Base-by-base conservation (phyloP, 2,329 filamentous ascomycete genomes). In the Arthrinium phaeospermum region DNA sequence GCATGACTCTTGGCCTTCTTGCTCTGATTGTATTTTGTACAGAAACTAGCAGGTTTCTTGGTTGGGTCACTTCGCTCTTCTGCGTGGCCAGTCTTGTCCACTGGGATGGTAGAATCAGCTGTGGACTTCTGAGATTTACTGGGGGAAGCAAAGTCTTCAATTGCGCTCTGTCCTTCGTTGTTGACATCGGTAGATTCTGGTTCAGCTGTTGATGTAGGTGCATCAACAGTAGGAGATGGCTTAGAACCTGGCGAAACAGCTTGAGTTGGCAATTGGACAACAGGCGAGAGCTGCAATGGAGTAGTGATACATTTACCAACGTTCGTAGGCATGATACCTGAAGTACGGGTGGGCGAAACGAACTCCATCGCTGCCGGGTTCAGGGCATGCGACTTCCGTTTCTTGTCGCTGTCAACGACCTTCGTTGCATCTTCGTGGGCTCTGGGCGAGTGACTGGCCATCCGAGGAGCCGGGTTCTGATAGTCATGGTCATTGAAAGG, bases 321-420 rank as follows among this genome's bases (percentile, higher is more conserved):
- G 57, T 64, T 64, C 34, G 41, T 4, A 6, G 34, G 57, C 19
- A 22, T 41, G 8, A 13, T n/a, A 34, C 8, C 34, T 41, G 34
- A 41, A 41, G 57, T 34, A 64, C 19, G 57, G 34, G 57, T n/a
- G 8, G 57, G 57, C 34, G 57, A 41, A 41, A 64, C 19, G 16
- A 69, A 69, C 67, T 69, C 67, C 34, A 14, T 13, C 10, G 67
- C 67, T 34, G 27, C 44, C n/a, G 67, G 67, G 16, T 69, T 69
- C 34, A 64, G 57, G 34, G 22, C 19, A 10, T 5, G 8, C 10
- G 47, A n/a, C 47, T 49, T 49, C 22, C 27, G 27, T 30, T n/a
- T 24, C 7, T 12, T 49, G 47, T 13, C 22, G n/a, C 22, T n/a
- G 12, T 49, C 47, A 49, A 22, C 1, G 22, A 22, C 22, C 16